phyloP scores from a whole-genome alignment of 2,329 filamentous ascomycete species.

The Teratosphaeriaceae sp. region DNA sequence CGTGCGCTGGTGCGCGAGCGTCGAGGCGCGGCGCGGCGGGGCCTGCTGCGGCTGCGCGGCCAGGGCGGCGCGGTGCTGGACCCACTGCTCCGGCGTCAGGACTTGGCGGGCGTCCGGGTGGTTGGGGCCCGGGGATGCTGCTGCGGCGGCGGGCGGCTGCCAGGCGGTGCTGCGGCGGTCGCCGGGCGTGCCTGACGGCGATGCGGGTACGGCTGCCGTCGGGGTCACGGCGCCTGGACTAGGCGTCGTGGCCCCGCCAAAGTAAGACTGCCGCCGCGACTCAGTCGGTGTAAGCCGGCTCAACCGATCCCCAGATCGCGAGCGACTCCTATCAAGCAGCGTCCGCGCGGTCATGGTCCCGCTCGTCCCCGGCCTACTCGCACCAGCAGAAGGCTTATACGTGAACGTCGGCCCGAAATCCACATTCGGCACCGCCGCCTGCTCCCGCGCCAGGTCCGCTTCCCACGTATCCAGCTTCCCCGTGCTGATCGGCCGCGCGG shows the following conservation, averaged over 20 bases:
- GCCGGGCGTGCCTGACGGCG: slow-evolving; percentile 38
- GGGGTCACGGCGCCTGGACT: slow-evolving; percentile 18
- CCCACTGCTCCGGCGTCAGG: slow-evolving; percentile 74
- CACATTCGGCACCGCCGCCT: slow-evolving; percentile 61
- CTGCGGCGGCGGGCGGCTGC: slow-evolving; percentile 74
- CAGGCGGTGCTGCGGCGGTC: slow-evolving; percentile 64
- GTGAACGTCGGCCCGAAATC: slow-evolving; percentile 83
- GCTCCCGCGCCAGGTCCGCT: slow-evolving; percentile 28
- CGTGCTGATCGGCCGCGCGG: slow-evolving; percentile 30
- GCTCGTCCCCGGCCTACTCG: slow-evolving; percentile 48
- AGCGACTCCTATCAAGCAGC: slow-evolving; percentile 15
- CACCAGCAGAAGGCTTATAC: slow-evolving; percentile 49
- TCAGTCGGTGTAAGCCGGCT: slow-evolving; percentile 18
- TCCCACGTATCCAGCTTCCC: slow-evolving; percentile 27
- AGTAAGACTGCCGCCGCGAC: slow-evolving; percentile 27
- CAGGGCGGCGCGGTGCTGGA: slow-evolving; percentile 64
- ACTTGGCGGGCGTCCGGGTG: slow-evolving; percentile 42
- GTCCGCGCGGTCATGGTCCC: slow-evolving; percentile 42
- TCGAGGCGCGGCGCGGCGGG: slow-evolving; percentile 22
- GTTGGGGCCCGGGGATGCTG: slow-evolving; percentile 22
- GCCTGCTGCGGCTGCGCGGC: slow-evolving; percentile 48
- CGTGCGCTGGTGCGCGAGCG: slow-evolving; percentile 21
- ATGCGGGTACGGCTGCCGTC: slow-evolving; percentile 18
- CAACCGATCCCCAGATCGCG: slow-evolving; percentile 18
- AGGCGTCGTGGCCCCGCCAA: slow-evolving; percentile 23